Evolutionary conservation across 768 basidiomycete genomes (phyloP).

Genomic region (Hirschioporus abietinus): DNA sequence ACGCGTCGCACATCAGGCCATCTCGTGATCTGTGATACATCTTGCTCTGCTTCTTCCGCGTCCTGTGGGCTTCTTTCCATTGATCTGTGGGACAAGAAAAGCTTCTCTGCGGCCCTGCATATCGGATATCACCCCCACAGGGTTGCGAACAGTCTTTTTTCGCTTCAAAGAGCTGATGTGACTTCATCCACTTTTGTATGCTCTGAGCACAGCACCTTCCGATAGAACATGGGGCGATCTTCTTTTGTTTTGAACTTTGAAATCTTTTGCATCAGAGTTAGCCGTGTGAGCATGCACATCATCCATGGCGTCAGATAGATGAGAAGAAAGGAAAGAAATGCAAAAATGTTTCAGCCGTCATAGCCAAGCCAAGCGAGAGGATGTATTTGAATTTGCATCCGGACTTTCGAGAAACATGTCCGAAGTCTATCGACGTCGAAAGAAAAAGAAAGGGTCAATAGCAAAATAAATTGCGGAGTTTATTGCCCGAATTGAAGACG

Average conservation of each 20-base stretch:
- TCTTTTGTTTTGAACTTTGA: slow-evolving; percentile 1
- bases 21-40: not conserved
- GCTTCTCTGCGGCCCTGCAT: not conserved
- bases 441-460: not conserved
- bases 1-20: not conserved
- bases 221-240: not conserved
- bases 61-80: not conserved
- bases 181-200: not conserved
- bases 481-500: not conserved
- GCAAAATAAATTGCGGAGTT: not conserved
- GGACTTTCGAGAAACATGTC: not conserved
- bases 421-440: not conserved
- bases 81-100: not conserved
- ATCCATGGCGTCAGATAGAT: not conserved
- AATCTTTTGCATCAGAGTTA: not conserved
- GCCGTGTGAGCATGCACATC: not conserved
- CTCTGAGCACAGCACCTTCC: not conserved
- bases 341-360: not conserved
- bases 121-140: slow-evolving; percentile 1
- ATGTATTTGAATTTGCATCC: not conserved
- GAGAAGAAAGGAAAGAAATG: not conserved
- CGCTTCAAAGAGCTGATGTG: not conserved
- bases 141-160: not conserved
- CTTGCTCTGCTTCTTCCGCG: not conserved
- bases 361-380: not conserved